Evolutionary conservation across 495 filamentous ascomycete genomes (phyloP).

Genomic region (Xylaria venustula): DNA sequence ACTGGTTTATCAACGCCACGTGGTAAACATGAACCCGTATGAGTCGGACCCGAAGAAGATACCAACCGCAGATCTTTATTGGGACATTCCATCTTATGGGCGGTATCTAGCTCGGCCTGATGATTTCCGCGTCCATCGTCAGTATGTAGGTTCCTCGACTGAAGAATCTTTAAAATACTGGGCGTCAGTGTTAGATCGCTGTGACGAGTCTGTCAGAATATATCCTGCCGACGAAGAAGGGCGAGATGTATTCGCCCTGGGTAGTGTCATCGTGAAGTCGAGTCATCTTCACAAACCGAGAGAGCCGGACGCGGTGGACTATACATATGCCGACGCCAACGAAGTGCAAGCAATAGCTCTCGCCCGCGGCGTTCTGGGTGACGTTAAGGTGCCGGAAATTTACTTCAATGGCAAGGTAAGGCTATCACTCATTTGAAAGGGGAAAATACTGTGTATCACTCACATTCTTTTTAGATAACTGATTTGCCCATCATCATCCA

Average conservation of each 20-base stretch:
- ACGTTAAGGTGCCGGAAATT: constrained; percentile 40
- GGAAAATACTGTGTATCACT: constrained; percentile 9
- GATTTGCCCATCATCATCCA: constrained; percentile 40
- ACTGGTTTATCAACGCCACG: too few relatives aligned
- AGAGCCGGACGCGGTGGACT: constrained; percentile 24
- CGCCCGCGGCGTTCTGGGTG: constrained; percentile 26
- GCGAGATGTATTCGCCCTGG: constrained; percentile 45
- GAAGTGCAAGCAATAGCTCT: constrained; percentile 37
- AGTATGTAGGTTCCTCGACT: constrained; percentile 35
- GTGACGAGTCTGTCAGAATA: constrained; percentile 28
- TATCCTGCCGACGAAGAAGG: constrained; percentile 37
- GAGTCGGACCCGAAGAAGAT: constrained; percentile 33
- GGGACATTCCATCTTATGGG: constrained; percentile 34
- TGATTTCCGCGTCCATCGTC: constrained; percentile 31
- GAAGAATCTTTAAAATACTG: constrained; percentile 36
- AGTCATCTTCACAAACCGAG: constrained; percentile 34
- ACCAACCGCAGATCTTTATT: constrained; percentile 30
- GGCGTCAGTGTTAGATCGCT: constrained; percentile 35
- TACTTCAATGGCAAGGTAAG: constrained; percentile 43
- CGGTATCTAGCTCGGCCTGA: constrained; percentile 30
- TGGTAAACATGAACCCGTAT: constrained; percentile 24
- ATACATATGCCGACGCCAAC: constrained; percentile 43
- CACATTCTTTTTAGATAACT: constrained; percentile 36
- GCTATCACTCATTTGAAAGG: neutral
- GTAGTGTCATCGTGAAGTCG: constrained; percentile 48